Percentiles rank a stretch among this genome's conserved stretches.
phyloP scores from a whole-genome alignment of 306 rosid genomes.

The Quercus ilex region DNA sequence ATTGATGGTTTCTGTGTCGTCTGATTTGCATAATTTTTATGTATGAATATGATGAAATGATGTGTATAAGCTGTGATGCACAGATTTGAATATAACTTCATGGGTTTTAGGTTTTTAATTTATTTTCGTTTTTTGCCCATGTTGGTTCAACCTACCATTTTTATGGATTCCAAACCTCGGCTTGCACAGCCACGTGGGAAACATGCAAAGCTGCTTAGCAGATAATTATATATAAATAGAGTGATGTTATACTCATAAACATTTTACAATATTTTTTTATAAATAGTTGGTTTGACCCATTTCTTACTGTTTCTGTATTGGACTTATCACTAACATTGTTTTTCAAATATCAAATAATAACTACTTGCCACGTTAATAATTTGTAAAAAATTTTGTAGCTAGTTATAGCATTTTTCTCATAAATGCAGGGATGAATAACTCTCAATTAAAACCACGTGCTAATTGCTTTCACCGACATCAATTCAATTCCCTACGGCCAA shows the following conservation, averaged over 20 bases:
- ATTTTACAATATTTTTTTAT: too few species aligned
- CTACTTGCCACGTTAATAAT: too few species aligned
- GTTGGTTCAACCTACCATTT: neutral
- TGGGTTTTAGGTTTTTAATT: neutral
- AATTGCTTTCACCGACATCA: neutral
- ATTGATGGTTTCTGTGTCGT: neutral
- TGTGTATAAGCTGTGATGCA: neutral
- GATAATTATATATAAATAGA: neutral
- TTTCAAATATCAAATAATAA: too few species aligned
- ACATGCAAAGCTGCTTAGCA: conserved; percentile 35
- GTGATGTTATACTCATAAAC: too few species aligned
- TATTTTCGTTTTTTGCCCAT: neutral
- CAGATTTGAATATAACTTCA: conserved; percentile 6
- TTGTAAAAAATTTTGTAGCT: too few species aligned
- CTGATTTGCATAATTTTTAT: neutral
- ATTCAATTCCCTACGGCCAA: neutral
- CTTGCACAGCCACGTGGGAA: conserved; percentile 26
- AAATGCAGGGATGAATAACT: neutral
- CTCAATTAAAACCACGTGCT: neutral
- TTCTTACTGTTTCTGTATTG: too few species aligned
- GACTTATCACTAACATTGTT: too few species aligned
- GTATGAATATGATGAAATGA: neutral
- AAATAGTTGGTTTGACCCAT: too few species aligned
- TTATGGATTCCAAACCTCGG: conserved; percentile 26
- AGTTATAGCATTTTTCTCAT: neutral